Percentiles rank a stretch among this genome's conserved stretches.
phyloP scores from a whole-genome alignment of 2,329 filamentous ascomycete species.

The Leptosphaerulina australis region DNA sequence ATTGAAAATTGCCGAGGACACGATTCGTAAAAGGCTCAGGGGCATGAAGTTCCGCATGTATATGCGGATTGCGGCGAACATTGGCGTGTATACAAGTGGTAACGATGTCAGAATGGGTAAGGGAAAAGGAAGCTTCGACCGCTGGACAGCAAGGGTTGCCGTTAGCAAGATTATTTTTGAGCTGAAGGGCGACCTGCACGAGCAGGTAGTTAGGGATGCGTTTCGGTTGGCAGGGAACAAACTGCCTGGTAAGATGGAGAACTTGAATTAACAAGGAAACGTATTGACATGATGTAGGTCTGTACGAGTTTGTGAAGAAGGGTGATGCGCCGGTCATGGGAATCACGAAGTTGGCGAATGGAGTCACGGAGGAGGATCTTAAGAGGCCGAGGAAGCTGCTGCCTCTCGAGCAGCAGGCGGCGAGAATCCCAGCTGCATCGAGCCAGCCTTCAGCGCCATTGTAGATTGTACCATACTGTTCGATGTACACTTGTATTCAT shows the following conservation, averaged over 20 bases:
- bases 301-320: constrained; percentile 93
- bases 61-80: constrained; percentile 87
- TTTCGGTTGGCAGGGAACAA: constrained; percentile 95
- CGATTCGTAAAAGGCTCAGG: constrained; percentile 84
- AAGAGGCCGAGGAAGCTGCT: constrained; percentile 77
- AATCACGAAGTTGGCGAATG: constrained; percentile 83
- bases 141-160: constrained; percentile 89
- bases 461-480: constrained; percentile 15
- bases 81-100: constrained; percentile 92
- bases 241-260: constrained; percentile 85
- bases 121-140: constrained; percentile 95
- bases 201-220: constrained; percentile 91
- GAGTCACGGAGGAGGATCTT: constrained; percentile 80
- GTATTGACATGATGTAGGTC: constrained; percentile 57
- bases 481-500: constrained; percentile 7
- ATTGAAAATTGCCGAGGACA: constrained; percentile 89
- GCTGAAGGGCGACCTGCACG: constrained; percentile 88
- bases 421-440: constrained; percentile 65
- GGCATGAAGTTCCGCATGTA: constrained; percentile 93
- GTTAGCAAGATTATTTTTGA: constrained; percentile 94
- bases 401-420: constrained; percentile 62
- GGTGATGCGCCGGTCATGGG: constrained; percentile 90
- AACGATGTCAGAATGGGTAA: constrained; percentile 99
- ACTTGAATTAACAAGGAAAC: no score
- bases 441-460: constrained; percentile 16